These are phyloP conservation scores for Rhizoctonia solani DNA, from an alignment of 1,284 basidiomycete species.

Conservation along the genomic window DNA sequence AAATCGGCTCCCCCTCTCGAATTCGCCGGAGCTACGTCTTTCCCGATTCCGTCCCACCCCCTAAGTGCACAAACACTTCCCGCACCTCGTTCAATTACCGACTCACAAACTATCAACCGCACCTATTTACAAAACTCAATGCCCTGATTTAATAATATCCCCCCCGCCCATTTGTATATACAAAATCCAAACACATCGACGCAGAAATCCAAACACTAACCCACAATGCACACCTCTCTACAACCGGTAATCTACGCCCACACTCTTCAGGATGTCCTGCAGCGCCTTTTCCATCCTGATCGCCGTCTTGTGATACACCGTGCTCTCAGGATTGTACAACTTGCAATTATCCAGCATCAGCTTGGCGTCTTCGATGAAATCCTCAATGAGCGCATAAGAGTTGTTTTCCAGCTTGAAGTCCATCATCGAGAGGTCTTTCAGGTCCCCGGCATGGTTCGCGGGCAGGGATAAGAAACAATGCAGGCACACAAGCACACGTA, in stretches of 20 bases:
- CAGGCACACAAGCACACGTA: too few relatives aligned
- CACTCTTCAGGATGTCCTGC: slow-evolving; percentile 43
- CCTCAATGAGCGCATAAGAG: slow-evolving; percentile 76
- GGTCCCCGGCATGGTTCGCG: too few relatives aligned
- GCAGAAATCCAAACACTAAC: not conserved
- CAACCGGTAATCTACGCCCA: slow-evolving; percentile 5
- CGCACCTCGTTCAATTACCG: too few relatives aligned
- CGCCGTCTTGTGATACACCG: slow-evolving; percentile 86
- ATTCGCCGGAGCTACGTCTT: too few relatives aligned
- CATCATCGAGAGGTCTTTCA: slow-evolving; percentile 95
- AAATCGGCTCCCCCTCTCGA: too few relatives aligned
- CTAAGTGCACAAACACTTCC: too few relatives aligned
- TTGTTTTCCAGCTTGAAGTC: slow-evolving; percentile 87
- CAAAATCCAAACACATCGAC: not conserved
- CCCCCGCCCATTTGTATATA: slow-evolving; percentile 2
- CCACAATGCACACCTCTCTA: slow-evolving; percentile 6
- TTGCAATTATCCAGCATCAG: slow-evolving; percentile 92
- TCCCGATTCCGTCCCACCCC: too few relatives aligned
- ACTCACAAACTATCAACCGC: too few relatives aligned
- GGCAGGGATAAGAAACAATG: not conserved
- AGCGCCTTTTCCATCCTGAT: slow-evolving; percentile 70
- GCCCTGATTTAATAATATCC: too few relatives aligned
- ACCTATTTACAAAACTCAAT: too few relatives aligned
- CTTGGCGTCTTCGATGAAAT: slow-evolving; percentile 79
- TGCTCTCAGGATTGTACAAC: slow-evolving; percentile 83